These are phyloP conservation scores for Baudoinia panamericana DNA, from an alignment of 495 filamentous ascomycete species.

Conservation along the genomic window DNA sequence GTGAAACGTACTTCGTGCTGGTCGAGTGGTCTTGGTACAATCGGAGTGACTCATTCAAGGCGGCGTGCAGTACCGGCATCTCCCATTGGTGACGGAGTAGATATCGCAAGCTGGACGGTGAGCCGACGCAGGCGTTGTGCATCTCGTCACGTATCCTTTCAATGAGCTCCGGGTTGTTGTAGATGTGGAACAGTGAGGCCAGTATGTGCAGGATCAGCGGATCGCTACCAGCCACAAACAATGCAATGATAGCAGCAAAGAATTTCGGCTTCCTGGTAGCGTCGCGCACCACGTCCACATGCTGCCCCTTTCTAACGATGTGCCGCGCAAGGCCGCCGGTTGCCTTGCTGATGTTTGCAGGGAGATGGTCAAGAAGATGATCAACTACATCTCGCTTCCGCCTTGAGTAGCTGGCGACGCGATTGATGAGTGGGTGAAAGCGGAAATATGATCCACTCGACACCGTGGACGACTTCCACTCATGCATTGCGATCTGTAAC, in stretches of 20 bases:
- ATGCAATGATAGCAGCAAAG: not conserved
- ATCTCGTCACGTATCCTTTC: constrained; percentile 4
- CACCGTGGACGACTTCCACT: constrained; percentile 6
- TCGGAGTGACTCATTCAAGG: constrained; percentile 2
- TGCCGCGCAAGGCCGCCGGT: not conserved
- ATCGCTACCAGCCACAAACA: not conserved
- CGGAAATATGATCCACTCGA: constrained; percentile 1
- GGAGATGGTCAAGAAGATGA: not conserved
- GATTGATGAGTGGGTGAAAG: constrained; percentile 1
- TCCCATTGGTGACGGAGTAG: not conserved
- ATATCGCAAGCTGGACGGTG: not conserved
- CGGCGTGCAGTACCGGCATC: constrained; percentile 4
- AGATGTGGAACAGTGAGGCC: constrained; percentile 3
- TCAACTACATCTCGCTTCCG: too few species aligned
- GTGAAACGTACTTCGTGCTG: not conserved
- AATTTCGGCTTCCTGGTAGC: not conserved
- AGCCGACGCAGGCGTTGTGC: not conserved
- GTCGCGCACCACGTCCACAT: not conserved
- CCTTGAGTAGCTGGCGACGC: too few species aligned
- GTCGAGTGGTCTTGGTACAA: not conserved
- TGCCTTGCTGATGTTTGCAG: not conserved
- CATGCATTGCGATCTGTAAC: not conserved
- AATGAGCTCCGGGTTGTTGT: not conserved
- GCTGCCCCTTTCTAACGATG: too few species aligned
- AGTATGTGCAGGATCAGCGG: constrained; percentile 1